Evolutionary conservation across 805 yeast species (phyloP).

Genomic region (Saccharomycodes ludwigii): DNA sequence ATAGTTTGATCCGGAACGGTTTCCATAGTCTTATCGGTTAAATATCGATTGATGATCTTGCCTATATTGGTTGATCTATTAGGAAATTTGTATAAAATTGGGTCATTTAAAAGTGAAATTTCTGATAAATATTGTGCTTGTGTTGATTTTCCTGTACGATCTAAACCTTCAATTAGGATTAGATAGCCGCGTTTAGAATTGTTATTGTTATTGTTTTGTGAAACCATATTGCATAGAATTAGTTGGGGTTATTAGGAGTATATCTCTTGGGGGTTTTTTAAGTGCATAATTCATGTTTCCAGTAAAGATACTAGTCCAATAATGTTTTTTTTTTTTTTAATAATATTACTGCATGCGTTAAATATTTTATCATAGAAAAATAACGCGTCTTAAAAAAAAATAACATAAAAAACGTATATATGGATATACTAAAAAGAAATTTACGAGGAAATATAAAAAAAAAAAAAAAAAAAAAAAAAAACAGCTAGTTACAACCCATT

Average conservation of each 20-base stretch:
- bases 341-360: no score
- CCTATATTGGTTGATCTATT: slow-evolving; percentile 81
- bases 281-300: no score
- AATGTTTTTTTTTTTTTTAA: no score
- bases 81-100: slow-evolving; percentile 65
- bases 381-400: no score
- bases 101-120: slow-evolving; percentile 21
- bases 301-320: no score
- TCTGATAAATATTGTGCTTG: slow-evolving; percentile 41
- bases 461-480: no score
- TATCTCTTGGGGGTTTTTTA: no score
- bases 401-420: no score
- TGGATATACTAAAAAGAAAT: no score
- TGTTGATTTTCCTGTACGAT: slow-evolving; percentile 88
- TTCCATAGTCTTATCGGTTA: slow-evolving; percentile 35
- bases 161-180: slow-evolving; percentile 84
- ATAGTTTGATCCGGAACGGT: slow-evolving; percentile 62
- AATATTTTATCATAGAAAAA: no score
- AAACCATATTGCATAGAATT: not conserved
- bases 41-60: slow-evolving; percentile 57
- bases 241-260: not conserved
- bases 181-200: slow-evolving; percentile 47
- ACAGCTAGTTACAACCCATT: no score
- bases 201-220: slow-evolving; percentile 6
- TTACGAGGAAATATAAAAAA: no score